Base-by-base conservation (phyloP, 257 asterid genomes). In the Penstemon newberryi region DNA sequence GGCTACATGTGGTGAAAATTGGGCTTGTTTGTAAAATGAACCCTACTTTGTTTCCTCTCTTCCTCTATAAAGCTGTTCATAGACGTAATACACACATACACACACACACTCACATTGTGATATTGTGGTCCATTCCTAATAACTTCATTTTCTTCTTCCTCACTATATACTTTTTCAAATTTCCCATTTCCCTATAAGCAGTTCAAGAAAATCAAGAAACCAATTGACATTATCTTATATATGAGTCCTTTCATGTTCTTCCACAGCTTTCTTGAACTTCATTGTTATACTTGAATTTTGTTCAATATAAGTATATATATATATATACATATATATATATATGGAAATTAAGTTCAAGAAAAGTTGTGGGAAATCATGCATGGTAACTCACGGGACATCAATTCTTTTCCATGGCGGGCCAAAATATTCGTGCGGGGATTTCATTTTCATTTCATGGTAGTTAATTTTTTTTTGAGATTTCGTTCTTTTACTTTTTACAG, bases 251-350 rank as follows among this genome's bases (percentile, higher is more conserved):
- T 63, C 80, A 81, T 81, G 73, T 77, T 81, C 72, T 77, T 81
- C 85, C 85, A 81, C 85, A 81, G 85, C 85, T 81, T 81, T 81
- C 85, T 81, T 81, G 85, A 81, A 81, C 85, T 81, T 25, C 1
- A 25, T 25, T 85, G 78, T 60, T 61, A 63, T 50, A 51, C 67
- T 38, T 50, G 8, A 66, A 38, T 52, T 65, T 46, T 55, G 49
- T 36, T 9, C 44, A 8, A 33, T 38, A 51, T 38, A 5, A 47
- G 7, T 25, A 56, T 37, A 42, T 39, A 15, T 25, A 25, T 25
- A 25, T 25, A 25, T 25, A 25, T 25, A 25, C 2, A 25, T 25
- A 25, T 25, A 25, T 25, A 25, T 25, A 25, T 25, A 25, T 25
- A 25, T 18, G 52, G 71, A 64, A 53, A 70, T 57, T 75, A 80